Evolutionary conservation across 495 filamentous ascomycete species (phyloP).

Genomic region (Neurospora sp.): DNA sequence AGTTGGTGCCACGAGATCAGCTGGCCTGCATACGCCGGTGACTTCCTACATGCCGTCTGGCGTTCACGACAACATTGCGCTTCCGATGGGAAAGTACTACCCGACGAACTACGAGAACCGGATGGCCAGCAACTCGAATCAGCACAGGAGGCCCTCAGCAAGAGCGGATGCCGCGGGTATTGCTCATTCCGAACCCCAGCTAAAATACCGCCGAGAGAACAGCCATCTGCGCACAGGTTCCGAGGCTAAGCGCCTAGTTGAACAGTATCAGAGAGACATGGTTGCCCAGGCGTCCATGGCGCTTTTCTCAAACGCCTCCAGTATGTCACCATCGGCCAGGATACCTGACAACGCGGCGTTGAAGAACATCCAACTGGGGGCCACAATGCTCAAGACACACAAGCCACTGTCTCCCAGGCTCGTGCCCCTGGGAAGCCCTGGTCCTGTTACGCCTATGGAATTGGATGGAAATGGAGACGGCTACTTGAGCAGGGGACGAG

Average conservation of each 20-base stretch:
- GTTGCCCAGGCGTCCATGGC: slow-evolving; percentile 43
- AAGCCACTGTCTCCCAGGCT: slow-evolving; percentile 53
- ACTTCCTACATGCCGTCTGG: slow-evolving; percentile 35
- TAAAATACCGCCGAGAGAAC: slow-evolving; percentile 10
- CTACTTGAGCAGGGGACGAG: slow-evolving; percentile 39
- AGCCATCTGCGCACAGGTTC: slow-evolving; percentile 26
- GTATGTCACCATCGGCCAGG: neutral
- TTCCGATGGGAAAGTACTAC: slow-evolving; percentile 47
- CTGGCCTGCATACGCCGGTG: slow-evolving; percentile 24
- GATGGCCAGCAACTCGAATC: slow-evolving; percentile 18
- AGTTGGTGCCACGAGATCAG: neutral
- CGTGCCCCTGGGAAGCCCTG: slow-evolving; percentile 61
- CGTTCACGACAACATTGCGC: slow-evolving; percentile 17
- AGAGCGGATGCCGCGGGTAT: neutral
- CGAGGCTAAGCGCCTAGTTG: slow-evolving; percentile 39
- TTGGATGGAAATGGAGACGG: slow-evolving; percentile 46
- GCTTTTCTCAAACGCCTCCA: slow-evolving; percentile 7
- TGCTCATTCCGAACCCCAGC: slow-evolving; percentile 20
- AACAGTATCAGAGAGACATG: slow-evolving; percentile 54
- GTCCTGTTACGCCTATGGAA: slow-evolving; percentile 67
- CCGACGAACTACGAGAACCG: slow-evolving; percentile 40
- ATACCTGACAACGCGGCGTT: neutral
- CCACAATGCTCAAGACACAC: slow-evolving; percentile 24
- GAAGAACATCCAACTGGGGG: slow-evolving; percentile 5
- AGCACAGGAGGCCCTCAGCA: slow-evolving; percentile 1